phyloP scores from a whole-genome alignment of 176 grass and related monocot species.

The Panicum miliaceum region DNA sequence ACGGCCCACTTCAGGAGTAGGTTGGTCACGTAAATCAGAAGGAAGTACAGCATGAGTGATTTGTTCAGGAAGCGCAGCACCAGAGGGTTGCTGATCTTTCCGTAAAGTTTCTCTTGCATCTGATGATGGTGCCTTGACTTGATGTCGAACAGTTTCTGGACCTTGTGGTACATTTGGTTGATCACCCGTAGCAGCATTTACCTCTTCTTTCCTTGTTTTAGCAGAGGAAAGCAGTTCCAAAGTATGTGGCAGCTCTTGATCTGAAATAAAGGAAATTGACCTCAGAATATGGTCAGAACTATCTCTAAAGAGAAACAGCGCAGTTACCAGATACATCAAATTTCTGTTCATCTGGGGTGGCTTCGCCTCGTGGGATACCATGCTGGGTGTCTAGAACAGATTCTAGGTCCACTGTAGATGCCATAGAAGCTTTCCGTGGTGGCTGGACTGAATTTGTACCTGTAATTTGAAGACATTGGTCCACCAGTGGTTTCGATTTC shows the following conservation, averaged over 20 bases:
- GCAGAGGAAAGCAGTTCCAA: neutral
- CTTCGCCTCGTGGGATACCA: slow-evolving; percentile 12
- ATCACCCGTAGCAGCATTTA: neutral
- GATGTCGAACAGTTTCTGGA: neutral
- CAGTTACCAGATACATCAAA: slow-evolving; percentile 23
- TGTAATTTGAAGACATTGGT: neutral
- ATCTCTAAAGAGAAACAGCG: neutral
- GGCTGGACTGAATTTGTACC: slow-evolving; percentile 1
- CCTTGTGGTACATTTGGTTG: neutral
- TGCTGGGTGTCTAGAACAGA: neutral
- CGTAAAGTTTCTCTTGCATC: neutral
- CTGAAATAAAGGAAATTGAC: neutral
- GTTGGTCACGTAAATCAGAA: neutral
- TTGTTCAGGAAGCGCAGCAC: neutral
- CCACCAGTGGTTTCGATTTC: neutral
- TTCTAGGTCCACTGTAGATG: neutral
- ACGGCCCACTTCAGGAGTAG: neutral
- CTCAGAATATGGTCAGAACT: neutral
- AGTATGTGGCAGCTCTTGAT: neutral
- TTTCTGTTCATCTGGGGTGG: neutral
- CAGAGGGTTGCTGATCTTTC: slow-evolving; percentile 9
- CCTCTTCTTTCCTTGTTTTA: slow-evolving; percentile 27
- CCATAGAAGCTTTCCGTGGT: slow-evolving; percentile 1
- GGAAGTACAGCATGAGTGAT: neutral
- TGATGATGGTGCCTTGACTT: neutral